A percentile compares a stretch with the other conserved stretches of the same genome.
Conservation (phyloP, 495 filamentous ascomycete species). For the Aspergillus mulundensis region DNA sequence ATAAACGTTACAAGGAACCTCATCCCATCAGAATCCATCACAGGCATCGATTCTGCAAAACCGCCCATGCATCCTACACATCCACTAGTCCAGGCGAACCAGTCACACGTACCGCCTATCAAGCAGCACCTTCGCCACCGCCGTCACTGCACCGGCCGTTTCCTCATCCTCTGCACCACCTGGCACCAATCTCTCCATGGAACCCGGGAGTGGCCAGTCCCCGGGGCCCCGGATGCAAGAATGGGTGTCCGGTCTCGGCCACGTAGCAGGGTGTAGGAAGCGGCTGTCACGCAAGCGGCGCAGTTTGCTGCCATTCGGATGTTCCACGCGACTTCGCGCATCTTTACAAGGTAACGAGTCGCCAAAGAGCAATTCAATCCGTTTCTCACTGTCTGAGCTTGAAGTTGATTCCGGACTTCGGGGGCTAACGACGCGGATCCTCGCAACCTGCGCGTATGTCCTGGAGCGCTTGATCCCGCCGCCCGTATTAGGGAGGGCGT, state of each 20-base stretch:
- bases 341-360: neutral
- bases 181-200: neutral
- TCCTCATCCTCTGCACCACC: neutral
- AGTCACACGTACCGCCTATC: neutral
- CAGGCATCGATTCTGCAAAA: too few species aligned
- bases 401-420: neutral
- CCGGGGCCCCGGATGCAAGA: too few species aligned
- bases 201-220: neutral
- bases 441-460: conserved; percentile 10
- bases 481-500: conserved; percentile 3
- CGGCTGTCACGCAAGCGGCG: neutral
- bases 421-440: conserved; percentile 1
- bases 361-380: conserved; percentile 13
- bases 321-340: neutral
- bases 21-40: too few species aligned
- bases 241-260: neutral
- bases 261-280: neutral
- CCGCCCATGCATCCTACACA: too few species aligned
- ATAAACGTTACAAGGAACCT: too few species aligned
- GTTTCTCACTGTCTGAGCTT: neutral
- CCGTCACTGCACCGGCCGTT: too few species aligned
- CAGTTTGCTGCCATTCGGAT: neutral
- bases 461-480: conserved; percentile 1
- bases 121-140: neutral
- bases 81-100: too few species aligned